Conservation (phyloP, 805 yeast genomes). For the Ogataea methylovora region DNA sequence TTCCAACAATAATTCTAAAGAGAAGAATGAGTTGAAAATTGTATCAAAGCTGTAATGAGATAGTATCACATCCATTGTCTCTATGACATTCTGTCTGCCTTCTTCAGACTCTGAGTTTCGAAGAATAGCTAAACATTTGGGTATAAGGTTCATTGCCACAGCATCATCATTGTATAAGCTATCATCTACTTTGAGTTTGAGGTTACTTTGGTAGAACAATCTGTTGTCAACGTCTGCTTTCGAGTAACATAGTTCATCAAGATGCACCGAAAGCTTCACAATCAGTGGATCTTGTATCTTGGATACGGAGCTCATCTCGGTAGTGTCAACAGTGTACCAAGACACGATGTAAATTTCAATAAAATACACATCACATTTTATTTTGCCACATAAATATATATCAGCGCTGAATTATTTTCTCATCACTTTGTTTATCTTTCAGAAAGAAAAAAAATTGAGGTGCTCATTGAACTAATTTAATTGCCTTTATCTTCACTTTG, state of each 20-base stretch:
- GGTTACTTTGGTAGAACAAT: slow-evolving; percentile 9
- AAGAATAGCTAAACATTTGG: slow-evolving; percentile 15
- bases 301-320: slow-evolving; percentile 5
- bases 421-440: no score
- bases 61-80: slow-evolving; percentile 19
- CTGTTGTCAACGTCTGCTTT: no score
- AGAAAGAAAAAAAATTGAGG: no score
- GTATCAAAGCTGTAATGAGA: slow-evolving; percentile 20
- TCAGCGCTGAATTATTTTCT: no score
- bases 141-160: slow-evolving; percentile 10
- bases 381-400: no score
- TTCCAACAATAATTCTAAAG: slow-evolving; percentile 18
- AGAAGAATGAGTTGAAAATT: slow-evolving; percentile 14
- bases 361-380: no score
- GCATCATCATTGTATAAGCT: slow-evolving; percentile 2
- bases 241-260: slow-evolving; percentile 9
- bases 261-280: slow-evolving; percentile 10
- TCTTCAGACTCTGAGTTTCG: slow-evolving; percentile 13
- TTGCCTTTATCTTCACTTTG: no score
- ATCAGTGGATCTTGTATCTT: slow-evolving; percentile 12
- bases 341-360: no score
- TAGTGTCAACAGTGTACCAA: no score
- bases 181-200: background rate
- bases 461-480: no score
- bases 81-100: slow-evolving; percentile 6